A percentile compares a stretch with the other conserved stretches of the same genome.
Conservation (phyloP, 2,329 filamentous ascomycete species). For the Xylaria sp. region DNA sequence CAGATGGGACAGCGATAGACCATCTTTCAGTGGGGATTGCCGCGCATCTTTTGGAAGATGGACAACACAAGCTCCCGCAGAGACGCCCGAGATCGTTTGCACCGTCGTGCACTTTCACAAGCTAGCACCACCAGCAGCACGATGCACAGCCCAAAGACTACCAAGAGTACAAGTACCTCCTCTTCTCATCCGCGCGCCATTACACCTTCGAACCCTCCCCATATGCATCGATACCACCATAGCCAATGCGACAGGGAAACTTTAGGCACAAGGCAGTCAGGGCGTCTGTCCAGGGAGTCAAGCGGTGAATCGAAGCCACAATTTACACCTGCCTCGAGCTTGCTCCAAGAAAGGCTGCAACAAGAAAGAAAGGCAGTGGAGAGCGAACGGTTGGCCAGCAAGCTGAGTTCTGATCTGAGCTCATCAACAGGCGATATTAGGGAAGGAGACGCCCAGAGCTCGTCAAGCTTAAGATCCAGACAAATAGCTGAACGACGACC, state of each 20-base stretch:
- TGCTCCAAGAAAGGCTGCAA: slow-evolving; percentile 62
- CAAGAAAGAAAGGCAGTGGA: slow-evolving; percentile 57
- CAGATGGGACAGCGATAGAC: slow-evolving; percentile 22
- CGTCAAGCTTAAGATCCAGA: slow-evolving; percentile 45
- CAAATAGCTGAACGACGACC: slow-evolving; percentile 47
- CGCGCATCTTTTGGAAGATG: slow-evolving; percentile 29
- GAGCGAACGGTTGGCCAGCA: slow-evolving; percentile 50
- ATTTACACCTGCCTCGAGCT: slow-evolving; percentile 51
- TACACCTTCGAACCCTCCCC: slow-evolving; percentile 45
- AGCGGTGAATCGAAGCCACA: slow-evolving; percentile 50
- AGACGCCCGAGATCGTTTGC: slow-evolving; percentile 36
- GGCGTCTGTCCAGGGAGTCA: slow-evolving; percentile 50
- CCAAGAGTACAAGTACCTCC: slow-evolving; percentile 51
- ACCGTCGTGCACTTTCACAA: slow-evolving; percentile 53
- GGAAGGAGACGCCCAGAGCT: slow-evolving; percentile 43
- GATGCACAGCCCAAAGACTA: slow-evolving; percentile 48
- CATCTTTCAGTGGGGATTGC: not conserved
- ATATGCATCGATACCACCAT: slow-evolving; percentile 50
- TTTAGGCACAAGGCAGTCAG: slow-evolving; percentile 45
- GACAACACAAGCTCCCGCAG: slow-evolving; percentile 32
- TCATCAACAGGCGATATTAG: slow-evolving; percentile 47
- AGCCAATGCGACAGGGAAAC: slow-evolving; percentile 44
- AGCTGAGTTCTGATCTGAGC: slow-evolving; percentile 45
- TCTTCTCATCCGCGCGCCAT: slow-evolving; percentile 48
- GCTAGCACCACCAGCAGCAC: slow-evolving; percentile 49